Conservation (phyloP, 208 protist species). For the Porcisia deanei region DNA sequence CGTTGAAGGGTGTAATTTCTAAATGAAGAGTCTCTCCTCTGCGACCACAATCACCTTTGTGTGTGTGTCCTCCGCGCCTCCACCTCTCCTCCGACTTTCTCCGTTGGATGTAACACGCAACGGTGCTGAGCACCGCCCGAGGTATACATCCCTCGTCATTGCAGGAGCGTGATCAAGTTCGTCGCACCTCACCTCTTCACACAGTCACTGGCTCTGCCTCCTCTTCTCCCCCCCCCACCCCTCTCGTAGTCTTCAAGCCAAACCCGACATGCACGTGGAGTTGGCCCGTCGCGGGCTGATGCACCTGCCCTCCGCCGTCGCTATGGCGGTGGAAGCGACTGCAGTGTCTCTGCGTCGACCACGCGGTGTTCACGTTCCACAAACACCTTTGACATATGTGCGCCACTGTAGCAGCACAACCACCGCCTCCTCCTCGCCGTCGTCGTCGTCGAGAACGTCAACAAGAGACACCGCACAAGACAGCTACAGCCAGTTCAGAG, state of each 20-base stretch:
- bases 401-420: conserved; percentile 2
- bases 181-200: neutral
- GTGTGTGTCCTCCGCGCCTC: neutral
- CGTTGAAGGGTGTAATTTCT: neutral
- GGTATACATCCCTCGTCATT: neutral
- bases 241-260: neutral
- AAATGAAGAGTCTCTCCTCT: neutral
- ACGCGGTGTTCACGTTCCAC: neutral
- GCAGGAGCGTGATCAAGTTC: neutral
- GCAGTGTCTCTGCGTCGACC: neutral
- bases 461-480: neutral
- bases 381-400: neutral
- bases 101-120: neutral
- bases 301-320: neutral
- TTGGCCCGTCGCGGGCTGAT: neutral
- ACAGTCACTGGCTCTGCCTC: neutral
- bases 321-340: neutral
- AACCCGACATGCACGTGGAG: neutral
- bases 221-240: neutral
- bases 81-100: neutral
- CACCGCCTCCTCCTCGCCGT: neutral
- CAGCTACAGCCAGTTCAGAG: conserved; percentile 37
- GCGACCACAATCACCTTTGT: neutral
- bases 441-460: neutral
- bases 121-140: neutral